Evolutionary conservation across 2,329 filamentous ascomycete genomes (phyloP).

Genomic region (Lanzia echinophila): DNA sequence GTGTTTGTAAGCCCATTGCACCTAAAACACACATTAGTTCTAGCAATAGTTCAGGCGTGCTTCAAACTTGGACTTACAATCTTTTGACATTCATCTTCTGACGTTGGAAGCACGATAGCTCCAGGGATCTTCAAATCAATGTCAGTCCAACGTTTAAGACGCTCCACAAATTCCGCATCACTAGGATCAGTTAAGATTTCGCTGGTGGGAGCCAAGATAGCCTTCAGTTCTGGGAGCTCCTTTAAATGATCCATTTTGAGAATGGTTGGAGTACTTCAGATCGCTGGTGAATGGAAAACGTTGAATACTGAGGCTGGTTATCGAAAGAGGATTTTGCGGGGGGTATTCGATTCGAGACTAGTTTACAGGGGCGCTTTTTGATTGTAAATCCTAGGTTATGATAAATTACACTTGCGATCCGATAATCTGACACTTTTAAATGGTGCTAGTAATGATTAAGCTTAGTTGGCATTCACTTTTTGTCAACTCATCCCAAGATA

Average conservation of each 20-base stretch:
- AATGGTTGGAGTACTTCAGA: too few relatives aligned
- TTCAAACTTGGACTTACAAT: not conserved
- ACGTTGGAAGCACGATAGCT: constrained; percentile 15
- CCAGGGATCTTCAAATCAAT: constrained; percentile 11
- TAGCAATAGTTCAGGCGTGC: not conserved
- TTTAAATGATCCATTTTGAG: not conserved
- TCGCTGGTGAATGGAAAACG: too few relatives aligned
- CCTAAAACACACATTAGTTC: not conserved
- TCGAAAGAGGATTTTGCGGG: too few relatives aligned
- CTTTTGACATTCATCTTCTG: constrained; percentile 14
- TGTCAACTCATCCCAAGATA: too few relatives aligned
- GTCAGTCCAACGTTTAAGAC: constrained; percentile 13
- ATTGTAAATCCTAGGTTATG: too few relatives aligned
- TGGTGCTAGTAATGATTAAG: too few relatives aligned
- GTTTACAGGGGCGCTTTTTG: too few relatives aligned
- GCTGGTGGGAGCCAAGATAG: not conserved
- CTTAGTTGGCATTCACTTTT: too few relatives aligned
- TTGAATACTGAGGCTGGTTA: too few relatives aligned
- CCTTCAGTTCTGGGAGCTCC: not conserved
- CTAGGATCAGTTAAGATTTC: not conserved
- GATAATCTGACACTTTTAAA: too few relatives aligned
- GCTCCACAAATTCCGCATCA: constrained; percentile 3
- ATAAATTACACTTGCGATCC: too few relatives aligned
- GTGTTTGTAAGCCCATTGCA: constrained; percentile 2
- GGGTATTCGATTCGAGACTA: too few relatives aligned